These are phyloP conservation scores for Hypoxylon sp. DNA, from an alignment of 2,329 filamentous ascomycete species.

Conservation along the genomic window DNA sequence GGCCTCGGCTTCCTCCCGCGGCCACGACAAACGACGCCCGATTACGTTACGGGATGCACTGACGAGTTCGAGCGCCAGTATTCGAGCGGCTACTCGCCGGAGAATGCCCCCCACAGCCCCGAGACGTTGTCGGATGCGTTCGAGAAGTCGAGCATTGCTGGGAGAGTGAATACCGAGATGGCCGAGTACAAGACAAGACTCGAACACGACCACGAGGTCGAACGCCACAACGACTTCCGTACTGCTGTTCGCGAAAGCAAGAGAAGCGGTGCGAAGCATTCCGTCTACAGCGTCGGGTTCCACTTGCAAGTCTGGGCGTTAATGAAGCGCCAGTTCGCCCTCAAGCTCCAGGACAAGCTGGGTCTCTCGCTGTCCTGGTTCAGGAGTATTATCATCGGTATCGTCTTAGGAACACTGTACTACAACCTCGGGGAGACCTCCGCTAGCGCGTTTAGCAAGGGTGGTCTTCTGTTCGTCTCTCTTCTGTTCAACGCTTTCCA, in stretches of 20 bases:
- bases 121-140: conserved; percentile 75
- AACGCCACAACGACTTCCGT: conserved; percentile 78
- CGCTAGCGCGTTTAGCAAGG: conserved; percentile 79
- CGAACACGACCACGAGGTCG: conserved; percentile 67
- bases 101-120: conserved; percentile 73
- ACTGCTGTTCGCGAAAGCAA: conserved; percentile 80
- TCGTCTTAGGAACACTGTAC: conserved; percentile 83
- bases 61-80: conserved; percentile 86
- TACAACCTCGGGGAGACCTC: conserved; percentile 71
- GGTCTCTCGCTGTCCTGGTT: conserved; percentile 77
- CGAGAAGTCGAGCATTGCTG: conserved; percentile 66
- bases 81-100: conserved; percentile 68
- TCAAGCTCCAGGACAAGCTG: conserved; percentile 87
- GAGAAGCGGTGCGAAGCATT: conserved; percentile 75
- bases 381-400: conserved; percentile 73
- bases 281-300: conserved; percentile 85
- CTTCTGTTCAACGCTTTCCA: conserved; percentile 89
- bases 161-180: conserved; percentile 71
- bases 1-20: conserved; percentile 76
- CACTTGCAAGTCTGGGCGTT: conserved; percentile 83
- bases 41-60: conserved; percentile 83
- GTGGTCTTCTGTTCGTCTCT: conserved; percentile 81
- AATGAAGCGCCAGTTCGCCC: conserved; percentile 82
- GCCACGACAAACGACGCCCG: conserved; percentile 80
- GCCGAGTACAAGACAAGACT: conserved; percentile 70